Conservation (phyloP, 768 basidiomycete species). For the Dictyophora rubrovolvata region DNA sequence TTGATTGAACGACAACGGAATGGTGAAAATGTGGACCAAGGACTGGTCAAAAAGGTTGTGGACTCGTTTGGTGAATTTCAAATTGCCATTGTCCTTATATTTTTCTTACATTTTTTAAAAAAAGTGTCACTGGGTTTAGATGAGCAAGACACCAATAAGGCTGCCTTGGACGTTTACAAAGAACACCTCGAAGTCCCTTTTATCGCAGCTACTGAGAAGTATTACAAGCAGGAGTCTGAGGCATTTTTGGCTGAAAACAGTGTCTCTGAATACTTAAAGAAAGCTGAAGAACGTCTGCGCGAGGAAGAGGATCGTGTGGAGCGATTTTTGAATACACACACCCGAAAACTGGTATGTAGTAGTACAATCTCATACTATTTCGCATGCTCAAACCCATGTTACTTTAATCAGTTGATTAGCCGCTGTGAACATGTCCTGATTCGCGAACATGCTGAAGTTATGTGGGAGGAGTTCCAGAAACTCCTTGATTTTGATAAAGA, state of each 20-base stretch:
- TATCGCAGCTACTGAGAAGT: constrained; percentile 78
- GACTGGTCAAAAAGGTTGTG: constrained; percentile 87
- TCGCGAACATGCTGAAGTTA: constrained; percentile 66
- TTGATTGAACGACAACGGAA: constrained; percentile 91
- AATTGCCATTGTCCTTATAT: not conserved
- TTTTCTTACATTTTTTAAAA: constrained; percentile 8
- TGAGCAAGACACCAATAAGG: constrained; percentile 83
- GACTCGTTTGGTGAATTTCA: constrained; percentile 59
- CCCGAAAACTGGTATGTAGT: constrained; percentile 52
- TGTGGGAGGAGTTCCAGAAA: constrained; percentile 91
- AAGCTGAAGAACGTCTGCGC: constrained; percentile 82
- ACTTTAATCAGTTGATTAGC: constrained; percentile 34
- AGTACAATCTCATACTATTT: not conserved
- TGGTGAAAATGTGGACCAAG: constrained; percentile 88
- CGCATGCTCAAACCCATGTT: not conserved
- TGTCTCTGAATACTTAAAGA: constrained; percentile 90
- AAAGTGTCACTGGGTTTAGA: constrained; percentile 83
- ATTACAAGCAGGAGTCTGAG: constrained; percentile 88
- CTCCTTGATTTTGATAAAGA: constrained; percentile 90
- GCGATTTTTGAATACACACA: constrained; percentile 82
- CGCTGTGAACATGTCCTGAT: constrained; percentile 92
- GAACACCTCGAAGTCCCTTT: constrained; percentile 87
- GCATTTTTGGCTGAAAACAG: constrained; percentile 81
- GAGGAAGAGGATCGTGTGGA: constrained; percentile 97
- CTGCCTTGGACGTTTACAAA: constrained; percentile 87